These are phyloP conservation scores for Apophysomyces sp. DNA, from an alignment of 371 early-diverging fungal genomes.

Conservation along the genomic window DNA sequence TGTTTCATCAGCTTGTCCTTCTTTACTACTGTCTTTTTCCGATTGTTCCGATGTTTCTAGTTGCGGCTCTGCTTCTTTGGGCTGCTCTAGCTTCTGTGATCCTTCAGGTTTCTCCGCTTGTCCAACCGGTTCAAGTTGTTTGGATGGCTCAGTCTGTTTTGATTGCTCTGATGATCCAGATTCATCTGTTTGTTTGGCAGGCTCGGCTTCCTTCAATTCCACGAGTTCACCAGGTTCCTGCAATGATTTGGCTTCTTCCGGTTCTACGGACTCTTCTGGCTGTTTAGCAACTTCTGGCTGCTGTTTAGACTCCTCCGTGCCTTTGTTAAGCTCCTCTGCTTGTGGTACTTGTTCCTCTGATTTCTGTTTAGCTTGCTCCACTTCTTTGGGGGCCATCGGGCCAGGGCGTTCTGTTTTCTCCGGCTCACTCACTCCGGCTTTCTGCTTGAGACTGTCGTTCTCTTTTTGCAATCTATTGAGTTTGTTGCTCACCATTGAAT, in stretches of 20 bases:
- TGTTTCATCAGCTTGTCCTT: neutral
- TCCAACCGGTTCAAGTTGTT: neutral
- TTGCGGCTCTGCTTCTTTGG: neutral
- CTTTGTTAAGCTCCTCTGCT: neutral
- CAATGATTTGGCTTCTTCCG: neutral
- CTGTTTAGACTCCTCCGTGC: neutral
- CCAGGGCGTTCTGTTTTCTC: neutral
- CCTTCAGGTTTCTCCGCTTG: neutral
- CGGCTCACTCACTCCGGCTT: neutral
- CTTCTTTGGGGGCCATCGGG: neutral
- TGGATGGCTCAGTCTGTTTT: neutral
- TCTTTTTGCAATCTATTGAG: conserved; percentile 15
- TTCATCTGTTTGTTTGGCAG: neutral
- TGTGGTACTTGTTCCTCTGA: neutral
- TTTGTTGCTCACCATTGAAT: conserved; percentile 18
- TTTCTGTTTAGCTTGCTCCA: neutral
- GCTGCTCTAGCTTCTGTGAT: neutral
- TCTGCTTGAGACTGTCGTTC: conserved; percentile 4
- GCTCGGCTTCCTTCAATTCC: neutral
- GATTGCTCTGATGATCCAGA: neutral
- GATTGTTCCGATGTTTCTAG: neutral
- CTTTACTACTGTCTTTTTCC: neutral
- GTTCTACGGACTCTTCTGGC: neutral
- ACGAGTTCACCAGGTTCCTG: neutral
- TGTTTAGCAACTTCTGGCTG: neutral